Evolutionary conservation across 2,329 filamentous ascomycete species (phyloP).

Genomic region (Didymella keratinophila): DNA sequence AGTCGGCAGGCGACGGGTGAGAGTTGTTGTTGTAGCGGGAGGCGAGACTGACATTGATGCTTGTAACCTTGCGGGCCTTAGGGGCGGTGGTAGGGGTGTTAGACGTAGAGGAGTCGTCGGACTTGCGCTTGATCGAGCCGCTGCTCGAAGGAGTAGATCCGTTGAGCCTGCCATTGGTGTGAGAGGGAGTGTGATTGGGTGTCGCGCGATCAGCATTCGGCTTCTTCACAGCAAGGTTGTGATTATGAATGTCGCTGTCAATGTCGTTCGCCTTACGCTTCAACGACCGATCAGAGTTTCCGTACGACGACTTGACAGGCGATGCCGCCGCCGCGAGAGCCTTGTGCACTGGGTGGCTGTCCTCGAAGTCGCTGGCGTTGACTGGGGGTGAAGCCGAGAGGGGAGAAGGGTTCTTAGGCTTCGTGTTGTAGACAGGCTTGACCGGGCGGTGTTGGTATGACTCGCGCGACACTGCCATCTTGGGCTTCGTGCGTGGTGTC

Average conservation of each 20-base stretch:
- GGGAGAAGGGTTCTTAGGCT: slow-evolving; percentile 68
- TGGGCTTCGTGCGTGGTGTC: slow-evolving; percentile 42
- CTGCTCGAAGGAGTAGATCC: slow-evolving; percentile 41
- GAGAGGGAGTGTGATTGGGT: slow-evolving; percentile 41
- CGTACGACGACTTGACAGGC: slow-evolving; percentile 42
- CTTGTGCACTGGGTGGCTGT: slow-evolving; percentile 53
- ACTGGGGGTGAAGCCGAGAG: slow-evolving; percentile 68
- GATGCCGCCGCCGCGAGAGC: slow-evolving; percentile 47
- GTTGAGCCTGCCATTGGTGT: slow-evolving; percentile 39
- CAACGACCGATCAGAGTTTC: slow-evolving; percentile 45
- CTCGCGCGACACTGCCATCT: slow-evolving; percentile 37
- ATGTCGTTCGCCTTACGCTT: slow-evolving; percentile 54
- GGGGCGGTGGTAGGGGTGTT: slow-evolving; percentile 37
- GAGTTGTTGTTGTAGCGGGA: slow-evolving; percentile 47
- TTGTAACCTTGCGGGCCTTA: slow-evolving; percentile 47
- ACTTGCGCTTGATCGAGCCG: slow-evolving; percentile 56
- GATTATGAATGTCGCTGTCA: slow-evolving; percentile 49
- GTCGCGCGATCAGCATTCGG: slow-evolving; percentile 41
- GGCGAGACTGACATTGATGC: slow-evolving; percentile 45
- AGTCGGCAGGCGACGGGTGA: slow-evolving; percentile 45
- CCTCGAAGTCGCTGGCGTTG: slow-evolving; percentile 65
- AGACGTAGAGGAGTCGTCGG: slow-evolving; percentile 48
- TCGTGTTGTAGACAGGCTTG: slow-evolving; percentile 54
- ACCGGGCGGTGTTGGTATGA: slow-evolving; percentile 39
- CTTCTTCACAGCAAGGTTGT: slow-evolving; percentile 46